Base-by-base conservation (phyloP, 2,329 filamentous ascomycete genomes). In the Ophiostoma triangulosporum region DNA sequence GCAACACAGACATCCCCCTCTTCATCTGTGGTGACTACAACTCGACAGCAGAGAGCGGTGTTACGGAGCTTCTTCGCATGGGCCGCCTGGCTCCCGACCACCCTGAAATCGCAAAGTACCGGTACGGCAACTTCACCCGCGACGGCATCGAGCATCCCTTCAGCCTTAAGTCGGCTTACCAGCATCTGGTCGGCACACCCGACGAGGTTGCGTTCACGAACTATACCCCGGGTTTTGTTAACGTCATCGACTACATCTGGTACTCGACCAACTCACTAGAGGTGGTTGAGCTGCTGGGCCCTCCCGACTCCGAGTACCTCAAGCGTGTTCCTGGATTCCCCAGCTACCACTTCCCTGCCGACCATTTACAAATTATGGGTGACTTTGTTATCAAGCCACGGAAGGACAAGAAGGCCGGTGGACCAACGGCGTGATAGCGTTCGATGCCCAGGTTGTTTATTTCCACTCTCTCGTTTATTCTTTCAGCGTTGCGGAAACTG, bases 11-110 rank as follows among this genome's bases (percentile, higher is more conserved):
- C 60, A 94, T 98, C 48, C 93, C 93, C 1, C 73, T 97, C 35
- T 71, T 98, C 56, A 80, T 98, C 51, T 96, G 91, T 62, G 91
- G 91, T 62, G 93, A 98, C 67, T 95, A 96, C 75, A 98, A 98
- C 70, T 96, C 91, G 4, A 84, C 83, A 1, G 78, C 80, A 12
- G 83, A 87, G 53, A 96, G 89, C 51, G 89, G 88, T 43, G 90
- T 96, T 1, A 95, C 95, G 66, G 89, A 96, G 59, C 75, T 98
- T 45, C 80, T 98, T 60, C 83, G 86, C 3, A 81, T 84, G 64
- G 93, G 93, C 36, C 81, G 79, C 40, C 77, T 98, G 20, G 75
- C 81, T 11, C 84, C 85, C 50, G 79, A 86, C 52, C 91, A 98
- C 64, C 73, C 78, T 4, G 93, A 97, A 63, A 74, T 98, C 40